Base-by-base conservation (phyloP, 2,329 filamentous ascomycete genomes). In the Seiridium cupressi region DNA sequence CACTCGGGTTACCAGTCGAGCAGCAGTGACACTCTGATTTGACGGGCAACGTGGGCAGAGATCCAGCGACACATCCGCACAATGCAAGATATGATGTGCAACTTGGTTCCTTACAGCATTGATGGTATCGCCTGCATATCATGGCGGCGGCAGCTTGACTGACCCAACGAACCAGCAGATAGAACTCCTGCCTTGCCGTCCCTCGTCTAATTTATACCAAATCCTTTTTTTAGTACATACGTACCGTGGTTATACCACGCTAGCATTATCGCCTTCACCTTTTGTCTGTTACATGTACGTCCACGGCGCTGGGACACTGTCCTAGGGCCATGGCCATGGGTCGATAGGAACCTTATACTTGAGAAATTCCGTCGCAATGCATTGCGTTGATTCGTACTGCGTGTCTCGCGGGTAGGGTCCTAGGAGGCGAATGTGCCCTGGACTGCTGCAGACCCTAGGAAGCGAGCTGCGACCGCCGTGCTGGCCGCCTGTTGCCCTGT, bases 31-130 rank as follows among this genome's bases (percentile, higher is more conserved):
- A 42, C 44, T 35, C 55, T 58, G 55, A 44, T 58, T 58, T 55
- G 38, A 55, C 38, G 13, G 36, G 26, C 46, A n/a, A 42, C 26
- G n/a, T 26, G 13, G 32, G 36, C n/a, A 58, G 55, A 58, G 55
- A 58, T 58, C 55, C 51, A 26, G 55, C 55, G 34, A 49, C 26
- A 35, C 44, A 44, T 35, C 38, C 44, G 55, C 35, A 49, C 11
- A 26, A 58, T 58, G 55, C 55, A 36, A 58, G 55, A 58, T 58
- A 36, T 49, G 36, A 58, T 36, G 44, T 31, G 26, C 46, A 51
- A 18, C 32, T 44, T 51, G 44, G 55, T 51, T 13, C 55, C 55
- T 58, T 51, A 18, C 46, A 58, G 55, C 18, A 18, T 5, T 58
- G 44, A 36, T 35, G 51, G 11, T 34, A 7, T 9, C 13, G 40